Evolutionary conservation across 2,329 filamentous ascomycete species (phyloP), one percentile per base, ranked within the genome.

Genomic region (Gnomoniopsis sp.): DNA sequence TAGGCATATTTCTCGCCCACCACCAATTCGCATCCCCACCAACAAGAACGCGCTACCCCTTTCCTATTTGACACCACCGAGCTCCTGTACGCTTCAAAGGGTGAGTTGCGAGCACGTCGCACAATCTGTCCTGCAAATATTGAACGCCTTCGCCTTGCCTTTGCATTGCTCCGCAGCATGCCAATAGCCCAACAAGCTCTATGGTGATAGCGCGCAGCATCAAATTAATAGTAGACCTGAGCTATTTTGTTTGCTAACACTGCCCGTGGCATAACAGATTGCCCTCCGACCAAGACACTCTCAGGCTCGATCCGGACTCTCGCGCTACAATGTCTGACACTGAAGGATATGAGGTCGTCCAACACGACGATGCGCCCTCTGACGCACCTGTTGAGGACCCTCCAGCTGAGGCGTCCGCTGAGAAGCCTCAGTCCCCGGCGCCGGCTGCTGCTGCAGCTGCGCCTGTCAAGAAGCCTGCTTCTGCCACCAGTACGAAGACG

Each of bases 241-340:
- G 17, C 12, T n/a, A 41, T 41, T 41, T 14, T 36, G 8, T 15
- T 36, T 41, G 36, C 36, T n/a, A 41, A 41, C 12, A 14, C 36
- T 4, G 3, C 12, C 36, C 36, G 36, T 15, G 17, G 36, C 36
- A 14, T 15, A n/a, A 15, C 14, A n/a, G 14, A 41, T 38, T 38
- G 26, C 47, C 43, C 26, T 44, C 6, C 36, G 10, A 36, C 34
- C 55, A 49, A 43, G 23, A 17, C 49, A 47, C 23, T 36, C 14
- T 50, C 47, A n/a, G 15, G 38, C n/a, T 41, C 33, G 22, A 47
- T 11, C 43, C 46, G 22, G 36, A 21, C 43, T 30, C 23, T 43
- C 15, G 33, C 54, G 49, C 52, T 49, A 67, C 50, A 62, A 74
- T 74, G 72, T 70, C 72, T 53, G 71, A 73, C 61, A 64, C 62